A percentile compares a stretch with the other conserved stretches of the same genome.
Conservation (phyloP, 2,329 filamentous ascomycete species). For the Hypoxylon sp. region DNA sequence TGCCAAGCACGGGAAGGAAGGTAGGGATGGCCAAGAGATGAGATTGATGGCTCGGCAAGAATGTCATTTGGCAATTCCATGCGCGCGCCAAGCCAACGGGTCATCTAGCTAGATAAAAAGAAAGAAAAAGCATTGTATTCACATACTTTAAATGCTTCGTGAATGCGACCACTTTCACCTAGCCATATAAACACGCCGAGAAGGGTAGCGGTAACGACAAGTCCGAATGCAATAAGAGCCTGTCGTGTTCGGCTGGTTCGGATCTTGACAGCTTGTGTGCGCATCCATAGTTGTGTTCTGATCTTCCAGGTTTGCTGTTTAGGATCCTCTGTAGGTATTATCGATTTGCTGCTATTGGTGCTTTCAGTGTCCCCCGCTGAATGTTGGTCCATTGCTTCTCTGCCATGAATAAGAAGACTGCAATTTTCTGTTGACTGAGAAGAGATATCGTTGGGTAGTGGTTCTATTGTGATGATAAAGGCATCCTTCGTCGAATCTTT, state of each 20-base stretch:
- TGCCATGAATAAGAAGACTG: slow-evolving; percentile 20
- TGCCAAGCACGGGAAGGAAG: slow-evolving; percentile 24
- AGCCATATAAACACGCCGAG: slow-evolving; percentile 29
- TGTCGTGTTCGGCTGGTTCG: slow-evolving; percentile 33
- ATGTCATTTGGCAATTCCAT: slow-evolving; percentile 22
- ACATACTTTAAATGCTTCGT: slow-evolving; percentile 29
- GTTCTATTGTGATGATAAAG: slow-evolving; percentile 26
- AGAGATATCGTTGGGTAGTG: not conserved
- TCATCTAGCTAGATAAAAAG: slow-evolving; percentile 13
- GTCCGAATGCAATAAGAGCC: slow-evolving; percentile 21
- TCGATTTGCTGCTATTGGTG: slow-evolving; percentile 8
- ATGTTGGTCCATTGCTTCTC: slow-evolving; percentile 27
- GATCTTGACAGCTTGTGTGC: slow-evolving; percentile 13
- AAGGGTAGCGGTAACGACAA: slow-evolving; percentile 15
- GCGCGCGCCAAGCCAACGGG: slow-evolving; percentile 23
- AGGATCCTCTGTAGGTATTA: slow-evolving; percentile 16
- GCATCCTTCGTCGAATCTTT: slow-evolving; percentile 21
- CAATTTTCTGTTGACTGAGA: not conserved
- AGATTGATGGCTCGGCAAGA: slow-evolving; percentile 15
- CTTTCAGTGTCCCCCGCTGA: slow-evolving; percentile 23
- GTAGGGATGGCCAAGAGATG: slow-evolving; percentile 3
- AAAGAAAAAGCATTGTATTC: slow-evolving; percentile 1
- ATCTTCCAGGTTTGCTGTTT: slow-evolving; percentile 15
- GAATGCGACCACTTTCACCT: slow-evolving; percentile 16
- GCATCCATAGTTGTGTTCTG: slow-evolving; percentile 15